A percentile compares a stretch with the other conserved stretches of the same genome.
Evolutionary conservation across 208 protist genomes (phyloP).

Genomic region (Trypanosomatidae sp.): DNA sequence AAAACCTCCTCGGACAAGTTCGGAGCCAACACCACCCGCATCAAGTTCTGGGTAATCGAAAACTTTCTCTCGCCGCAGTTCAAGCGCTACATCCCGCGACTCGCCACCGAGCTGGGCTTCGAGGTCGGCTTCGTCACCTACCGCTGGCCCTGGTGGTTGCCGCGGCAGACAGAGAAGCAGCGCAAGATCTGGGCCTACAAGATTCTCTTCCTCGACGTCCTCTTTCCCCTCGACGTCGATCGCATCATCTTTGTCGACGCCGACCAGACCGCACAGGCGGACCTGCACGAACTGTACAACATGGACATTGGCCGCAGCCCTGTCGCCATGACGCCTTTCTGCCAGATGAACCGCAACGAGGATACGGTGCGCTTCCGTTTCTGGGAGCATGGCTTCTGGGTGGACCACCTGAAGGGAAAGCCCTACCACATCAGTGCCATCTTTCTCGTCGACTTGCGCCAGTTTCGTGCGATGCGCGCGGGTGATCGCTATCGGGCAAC

Average conservation of each 20-base stretch:
- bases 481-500: conserved; percentile 92
- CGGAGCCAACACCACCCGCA: conserved; percentile 72
- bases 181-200: conserved; percentile 99
- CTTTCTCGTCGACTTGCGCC: conserved; percentile 96
- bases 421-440: conserved; percentile 99
- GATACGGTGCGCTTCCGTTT: conserved; percentile 94
- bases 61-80: conserved; percentile 98
- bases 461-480: conserved; percentile 79
- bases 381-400: conserved; percentile 96
- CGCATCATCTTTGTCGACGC: conserved; percentile 99
- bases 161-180: conserved; percentile 97
- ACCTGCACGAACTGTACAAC: conserved; percentile 96
- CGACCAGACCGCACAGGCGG: conserved; percentile 94
- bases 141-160: conserved; percentile 98
- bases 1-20: conserved; percentile 84
- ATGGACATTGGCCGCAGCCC: conserved; percentile 95
- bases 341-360: conserved; percentile 74
- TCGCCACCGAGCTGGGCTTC: conserved; percentile 93
- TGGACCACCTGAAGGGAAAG: conserved; percentile 84
- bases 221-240: conserved; percentile 98
- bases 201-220: conserved; percentile 99
- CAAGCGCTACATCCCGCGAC: conserved; percentile 88
- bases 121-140: conserved; percentile 97
- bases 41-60: conserved; percentile 99
- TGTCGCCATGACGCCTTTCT: conserved; percentile 98